phyloP scores from a whole-genome alignment of 2,329 filamentous ascomycete species.

The Allantophomopsis lycopodina region DNA sequence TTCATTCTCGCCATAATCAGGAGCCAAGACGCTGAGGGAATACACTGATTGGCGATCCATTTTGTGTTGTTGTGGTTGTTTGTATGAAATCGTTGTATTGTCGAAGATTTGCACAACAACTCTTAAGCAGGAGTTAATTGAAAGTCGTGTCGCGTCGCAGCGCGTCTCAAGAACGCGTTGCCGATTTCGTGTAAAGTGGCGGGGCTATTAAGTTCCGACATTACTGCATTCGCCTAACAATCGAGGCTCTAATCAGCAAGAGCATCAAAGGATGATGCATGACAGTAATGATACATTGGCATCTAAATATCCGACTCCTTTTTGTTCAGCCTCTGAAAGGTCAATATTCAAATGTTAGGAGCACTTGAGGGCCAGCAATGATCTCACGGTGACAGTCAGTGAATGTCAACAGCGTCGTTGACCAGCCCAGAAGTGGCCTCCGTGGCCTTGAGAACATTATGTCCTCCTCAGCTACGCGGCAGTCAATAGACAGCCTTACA shows the following conservation, averaged over 20 bases:
- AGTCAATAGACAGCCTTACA: slow-evolving; percentile 32
- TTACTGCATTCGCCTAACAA: background rate
- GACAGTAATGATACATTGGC: too few species aligned
- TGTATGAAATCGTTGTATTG: too few species aligned
- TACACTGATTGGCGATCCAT: slow-evolving; percentile 90
- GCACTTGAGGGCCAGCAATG: slow-evolving; percentile 11
- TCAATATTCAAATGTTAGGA: too few species aligned
- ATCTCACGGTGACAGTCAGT: slow-evolving; percentile 15
- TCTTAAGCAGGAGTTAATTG: slow-evolving; percentile 1
- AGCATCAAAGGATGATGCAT: too few species aligned
- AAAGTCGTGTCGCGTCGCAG: slow-evolving; percentile 2
- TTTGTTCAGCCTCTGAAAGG: too few species aligned
- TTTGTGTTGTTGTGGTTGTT: slow-evolving; percentile 1
- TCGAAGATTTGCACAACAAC: background rate
- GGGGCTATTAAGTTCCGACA: background rate
- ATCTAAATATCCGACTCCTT: too few species aligned
- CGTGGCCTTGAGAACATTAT: slow-evolving; percentile 15
- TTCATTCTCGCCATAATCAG: slow-evolving; percentile 43
- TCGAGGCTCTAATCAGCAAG: too few species aligned
- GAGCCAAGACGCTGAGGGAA: slow-evolving; percentile 67
- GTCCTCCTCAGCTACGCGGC: slow-evolving; percentile 27
- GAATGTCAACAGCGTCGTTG: slow-evolving; percentile 9
- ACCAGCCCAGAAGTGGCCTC: slow-evolving; percentile 7
- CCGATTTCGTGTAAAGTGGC: slow-evolving; percentile 2
- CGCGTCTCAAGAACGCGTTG: too few species aligned